Conservation (phyloP, 139 green algal species). For the Astrephomene gubernaculifera region DNA sequence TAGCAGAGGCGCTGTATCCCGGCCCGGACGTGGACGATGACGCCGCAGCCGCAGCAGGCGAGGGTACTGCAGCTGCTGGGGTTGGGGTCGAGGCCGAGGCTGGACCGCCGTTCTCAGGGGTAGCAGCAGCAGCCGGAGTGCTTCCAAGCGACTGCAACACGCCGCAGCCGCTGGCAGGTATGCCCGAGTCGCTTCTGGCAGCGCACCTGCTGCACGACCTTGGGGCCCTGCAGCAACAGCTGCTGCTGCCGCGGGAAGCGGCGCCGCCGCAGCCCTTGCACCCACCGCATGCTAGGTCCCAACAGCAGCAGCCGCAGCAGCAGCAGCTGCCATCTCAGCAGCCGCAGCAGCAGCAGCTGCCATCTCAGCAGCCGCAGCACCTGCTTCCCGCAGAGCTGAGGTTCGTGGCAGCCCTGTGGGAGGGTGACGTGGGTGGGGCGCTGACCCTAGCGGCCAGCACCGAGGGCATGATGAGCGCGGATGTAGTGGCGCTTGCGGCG, state of each 20-base stretch:
- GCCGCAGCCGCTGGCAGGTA: not conserved
- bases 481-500: slow-evolving; percentile 36
- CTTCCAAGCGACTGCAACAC: too few relatives aligned
- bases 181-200: not conserved
- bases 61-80: not conserved
- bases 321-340: not conserved
- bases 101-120: not conserved
- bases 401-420: slow-evolving; percentile 28
- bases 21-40: not conserved
- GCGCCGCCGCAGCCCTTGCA: not conserved
- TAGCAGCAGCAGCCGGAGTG: too few relatives aligned
- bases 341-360: not conserved
- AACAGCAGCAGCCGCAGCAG: not conserved
- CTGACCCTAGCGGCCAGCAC: slow-evolving; percentile 4
- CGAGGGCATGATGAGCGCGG: slow-evolving; percentile 30
- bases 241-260: not conserved
- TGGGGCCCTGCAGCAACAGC: not conserved
- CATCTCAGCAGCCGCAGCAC: not conserved
- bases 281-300: too few relatives aligned
- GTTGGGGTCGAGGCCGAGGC: not conserved
- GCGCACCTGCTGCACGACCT: slow-evolving; percentile 11
- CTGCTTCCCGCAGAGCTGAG: slow-evolving; percentile 1
- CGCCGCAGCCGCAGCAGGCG: not conserved
- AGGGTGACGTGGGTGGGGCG: slow-evolving; percentile 21
- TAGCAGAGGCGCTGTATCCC: slow-evolving; percentile 21